Evolutionary conservation across 2,329 filamentous ascomycete genomes (phyloP).

Genomic region (Talaromyces sp.): DNA sequence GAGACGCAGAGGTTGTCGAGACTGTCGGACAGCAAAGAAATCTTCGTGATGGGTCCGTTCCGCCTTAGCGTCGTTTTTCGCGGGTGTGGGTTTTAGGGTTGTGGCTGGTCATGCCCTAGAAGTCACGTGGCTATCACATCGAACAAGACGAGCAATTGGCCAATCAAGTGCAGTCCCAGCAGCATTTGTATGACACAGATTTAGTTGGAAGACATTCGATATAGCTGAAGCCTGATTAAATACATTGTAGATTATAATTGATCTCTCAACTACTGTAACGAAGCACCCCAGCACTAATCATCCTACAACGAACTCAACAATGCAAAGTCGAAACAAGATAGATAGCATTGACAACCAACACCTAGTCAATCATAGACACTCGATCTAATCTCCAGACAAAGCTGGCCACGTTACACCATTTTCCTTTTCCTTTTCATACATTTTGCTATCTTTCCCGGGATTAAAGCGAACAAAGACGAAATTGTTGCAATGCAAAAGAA

Average conservation of each 20-base stretch:
- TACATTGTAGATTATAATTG: neutral
- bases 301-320: neutral
- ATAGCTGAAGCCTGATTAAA: neutral
- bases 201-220: too few species aligned
- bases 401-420: neutral
- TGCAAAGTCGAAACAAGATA: neutral
- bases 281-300: neutral
- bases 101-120: conserved; percentile 6
- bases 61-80: conserved; percentile 14
- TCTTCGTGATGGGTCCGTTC: conserved; percentile 10
- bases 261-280: neutral
- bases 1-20: conserved; percentile 18
- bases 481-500: conserved; percentile 1
- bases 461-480: neutral
- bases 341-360: neutral
- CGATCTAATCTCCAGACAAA: neutral
- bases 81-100: conserved; percentile 15
- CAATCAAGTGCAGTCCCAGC: neutral
- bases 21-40: conserved; percentile 12
- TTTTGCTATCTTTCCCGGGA: conserved; percentile 1
- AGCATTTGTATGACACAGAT: neutral
- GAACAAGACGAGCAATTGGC: neutral
- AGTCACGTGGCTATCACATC: conserved; percentile 1
- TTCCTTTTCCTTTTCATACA: conserved; percentile 11
- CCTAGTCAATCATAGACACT: neutral